phyloP scores from a whole-genome alignment of 1,284 basidiomycete genomes.

The Papiliotrema nemorosa region DNA sequence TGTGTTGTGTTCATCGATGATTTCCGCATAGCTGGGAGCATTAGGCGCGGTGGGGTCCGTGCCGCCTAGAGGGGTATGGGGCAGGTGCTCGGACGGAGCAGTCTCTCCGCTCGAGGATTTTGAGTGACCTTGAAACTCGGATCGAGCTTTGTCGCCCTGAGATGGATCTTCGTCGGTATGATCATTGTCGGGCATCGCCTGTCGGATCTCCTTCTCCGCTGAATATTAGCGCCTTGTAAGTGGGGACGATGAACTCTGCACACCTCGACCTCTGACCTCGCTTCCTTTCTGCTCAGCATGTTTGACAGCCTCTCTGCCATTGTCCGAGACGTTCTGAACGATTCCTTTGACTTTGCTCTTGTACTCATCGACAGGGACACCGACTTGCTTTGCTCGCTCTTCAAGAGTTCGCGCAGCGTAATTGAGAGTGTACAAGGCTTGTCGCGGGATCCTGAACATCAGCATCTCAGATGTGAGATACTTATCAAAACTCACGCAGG shows the following conservation, averaged over 20 bases:
- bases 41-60: constrained; percentile 17
- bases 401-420: too few relatives aligned
- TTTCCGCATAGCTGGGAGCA: constrained; percentile 24
- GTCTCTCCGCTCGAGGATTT: too few relatives aligned
- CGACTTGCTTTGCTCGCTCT: constrained; percentile 19
- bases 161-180: not conserved
- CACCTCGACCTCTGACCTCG: not conserved
- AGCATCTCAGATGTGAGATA: not conserved
- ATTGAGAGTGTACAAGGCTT: constrained; percentile 8
- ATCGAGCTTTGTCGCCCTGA: too few relatives aligned
- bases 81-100: too few relatives aligned
- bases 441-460: constrained; percentile 3
- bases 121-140: too few relatives aligned
- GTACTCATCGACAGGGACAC: constrained; percentile 28
- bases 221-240: too few relatives aligned
- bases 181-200: not conserved
- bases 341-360: constrained; percentile 5
- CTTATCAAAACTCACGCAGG: not conserved
- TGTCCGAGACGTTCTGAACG: not conserved
- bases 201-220: constrained; percentile 1
- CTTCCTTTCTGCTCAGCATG: constrained; percentile 7
- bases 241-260: too few relatives aligned
- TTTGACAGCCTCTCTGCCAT: not conserved
- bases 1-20: constrained; percentile 1
- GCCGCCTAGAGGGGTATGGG: constrained; percentile 23